Conservation (phyloP, 73 alveolate species). For the Paramecium octaurelia region DNA sequence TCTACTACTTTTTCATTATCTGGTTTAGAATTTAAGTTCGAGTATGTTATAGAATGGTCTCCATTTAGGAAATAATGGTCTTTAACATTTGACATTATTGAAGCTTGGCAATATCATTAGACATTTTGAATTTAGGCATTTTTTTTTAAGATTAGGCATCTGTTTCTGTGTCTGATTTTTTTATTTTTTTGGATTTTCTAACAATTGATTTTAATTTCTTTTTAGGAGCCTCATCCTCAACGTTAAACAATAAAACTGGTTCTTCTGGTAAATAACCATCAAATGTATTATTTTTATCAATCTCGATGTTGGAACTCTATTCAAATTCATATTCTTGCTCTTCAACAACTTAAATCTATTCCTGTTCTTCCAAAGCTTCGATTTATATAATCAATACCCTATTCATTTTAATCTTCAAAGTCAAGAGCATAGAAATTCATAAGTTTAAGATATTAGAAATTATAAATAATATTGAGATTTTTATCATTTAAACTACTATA, state of each 20-base stretch:
- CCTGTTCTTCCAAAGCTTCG: background rate
- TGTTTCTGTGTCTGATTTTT: slow-evolving; percentile 44
- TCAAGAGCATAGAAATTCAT: slow-evolving; percentile 23
- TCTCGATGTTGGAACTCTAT: background rate
- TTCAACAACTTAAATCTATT: background rate
- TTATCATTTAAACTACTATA: background rate
- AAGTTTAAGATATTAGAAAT: background rate
- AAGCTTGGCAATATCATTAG: slow-evolving; percentile 7
- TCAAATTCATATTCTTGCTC: background rate
- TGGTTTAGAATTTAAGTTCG: background rate
- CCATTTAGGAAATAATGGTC: slow-evolving; percentile 25
- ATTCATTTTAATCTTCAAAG: background rate
- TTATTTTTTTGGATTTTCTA: slow-evolving; percentile 5
- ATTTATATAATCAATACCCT: background rate
- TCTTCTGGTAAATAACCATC: slow-evolving; percentile 35
- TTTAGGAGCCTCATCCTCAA: slow-evolving; percentile 15
- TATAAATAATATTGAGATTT: background rate
- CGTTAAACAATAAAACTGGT: background rate
- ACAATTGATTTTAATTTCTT: background rate
- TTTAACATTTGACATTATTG: slow-evolving; percentile 8
- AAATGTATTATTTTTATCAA: background rate
- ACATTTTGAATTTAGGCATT: background rate
- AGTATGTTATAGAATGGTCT: background rate
- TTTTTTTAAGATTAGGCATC: background rate
- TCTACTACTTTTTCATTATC: background rate